Conservation (phyloP, 208 protist genomes). For the Leishmania mexicana region DNA sequence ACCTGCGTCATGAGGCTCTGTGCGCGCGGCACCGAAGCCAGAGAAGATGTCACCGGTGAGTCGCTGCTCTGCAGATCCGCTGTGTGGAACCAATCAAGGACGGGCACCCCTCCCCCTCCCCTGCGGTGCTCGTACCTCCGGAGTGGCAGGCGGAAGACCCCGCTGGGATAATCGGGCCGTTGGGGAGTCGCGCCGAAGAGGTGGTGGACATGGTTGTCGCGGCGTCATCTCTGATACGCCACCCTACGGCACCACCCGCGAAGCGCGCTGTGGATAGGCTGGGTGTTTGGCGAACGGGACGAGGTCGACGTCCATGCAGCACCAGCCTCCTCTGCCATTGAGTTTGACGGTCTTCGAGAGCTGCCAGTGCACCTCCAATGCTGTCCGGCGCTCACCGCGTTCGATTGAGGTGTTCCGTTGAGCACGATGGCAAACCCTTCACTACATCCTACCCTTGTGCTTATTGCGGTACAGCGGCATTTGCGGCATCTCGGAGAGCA, state of each 20-base stretch:
- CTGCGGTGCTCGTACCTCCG: neutral
- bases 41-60: neutral
- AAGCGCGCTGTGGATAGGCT: neutral
- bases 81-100: neutral
- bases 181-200: neutral
- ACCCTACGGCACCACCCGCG: neutral
- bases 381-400: neutral
- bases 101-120: too few relatives aligned
- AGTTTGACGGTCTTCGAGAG: neutral
- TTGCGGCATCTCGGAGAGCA: slow-evolving; percentile 34
- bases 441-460: slow-evolving; percentile 49
- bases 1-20: slow-evolving; percentile 3
- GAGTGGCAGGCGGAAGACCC: neutral
- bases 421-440: slow-evolving; percentile 27
- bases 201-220: too few relatives aligned
- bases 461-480: slow-evolving; percentile 34
- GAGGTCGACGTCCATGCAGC: neutral
- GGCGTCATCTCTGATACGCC: neutral
- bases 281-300: neutral
- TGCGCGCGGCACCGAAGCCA: neutral
- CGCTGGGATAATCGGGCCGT: too few relatives aligned
- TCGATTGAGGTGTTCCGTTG: neutral
- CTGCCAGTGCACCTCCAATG: neutral
- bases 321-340: neutral
- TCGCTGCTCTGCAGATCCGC: neutral